phyloP scores from a whole-genome alignment of 1,284 basidiomycete species.

The Xanthoconium separans region DNA sequence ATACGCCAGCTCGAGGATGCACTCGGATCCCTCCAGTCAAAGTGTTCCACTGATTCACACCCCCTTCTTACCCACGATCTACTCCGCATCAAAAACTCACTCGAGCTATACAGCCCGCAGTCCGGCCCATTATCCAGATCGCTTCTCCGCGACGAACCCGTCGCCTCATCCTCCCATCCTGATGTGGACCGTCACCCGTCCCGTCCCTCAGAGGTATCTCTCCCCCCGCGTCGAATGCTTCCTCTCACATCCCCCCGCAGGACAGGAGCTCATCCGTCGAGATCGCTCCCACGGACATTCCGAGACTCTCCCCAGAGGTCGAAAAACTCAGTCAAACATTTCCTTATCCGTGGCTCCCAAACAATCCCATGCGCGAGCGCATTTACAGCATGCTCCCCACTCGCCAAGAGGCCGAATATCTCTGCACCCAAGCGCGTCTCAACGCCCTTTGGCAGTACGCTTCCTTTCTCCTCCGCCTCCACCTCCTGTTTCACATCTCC shows the following conservation, averaged over 20 bases:
- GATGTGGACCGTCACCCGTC: slow-evolving; percentile 2
- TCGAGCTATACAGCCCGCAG: slow-evolving; percentile 57
- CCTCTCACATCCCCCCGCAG: slow-evolving; percentile 8
- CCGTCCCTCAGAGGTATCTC: slow-evolving; percentile 27
- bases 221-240: background rate
- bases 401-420: slow-evolving; percentile 50
- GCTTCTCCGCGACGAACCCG: slow-evolving; percentile 14
- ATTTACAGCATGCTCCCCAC: slow-evolving; percentile 60
- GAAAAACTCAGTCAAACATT: slow-evolving; percentile 60
- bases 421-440: slow-evolving; percentile 58
- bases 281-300: slow-evolving; percentile 16
- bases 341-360: slow-evolving; percentile 61
- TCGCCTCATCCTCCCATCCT: slow-evolving; percentile 12
- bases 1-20: slow-evolving; percentile 70
- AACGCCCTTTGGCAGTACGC: slow-evolving; percentile 71
- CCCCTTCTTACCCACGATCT: slow-evolving; percentile 59
- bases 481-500: slow-evolving; percentile 7
- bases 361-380: slow-evolving; percentile 50
- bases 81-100: slow-evolving; percentile 60
- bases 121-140: background rate
- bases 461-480: background rate
- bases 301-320: slow-evolving; percentile 48
- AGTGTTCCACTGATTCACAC: slow-evolving; percentile 42
- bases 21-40: slow-evolving; percentile 36
- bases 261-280: slow-evolving; percentile 29